Evolutionary conservation across 139 green algal species (phyloP), one percentile per base, ranked within the genome.

Genomic region (Picocystis salinarum): DNA sequence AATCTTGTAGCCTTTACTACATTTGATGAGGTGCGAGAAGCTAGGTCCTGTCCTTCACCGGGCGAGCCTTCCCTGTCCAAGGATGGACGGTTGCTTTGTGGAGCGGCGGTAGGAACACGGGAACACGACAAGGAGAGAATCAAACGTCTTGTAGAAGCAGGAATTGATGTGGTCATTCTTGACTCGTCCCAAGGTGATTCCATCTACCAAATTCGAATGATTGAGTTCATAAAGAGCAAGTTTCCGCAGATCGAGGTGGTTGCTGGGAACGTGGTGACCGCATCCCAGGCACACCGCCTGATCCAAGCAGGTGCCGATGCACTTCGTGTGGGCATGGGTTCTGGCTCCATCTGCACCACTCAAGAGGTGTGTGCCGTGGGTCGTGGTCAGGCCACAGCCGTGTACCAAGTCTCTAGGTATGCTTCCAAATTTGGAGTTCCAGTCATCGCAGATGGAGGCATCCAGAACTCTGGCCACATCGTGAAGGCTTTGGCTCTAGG

Each of bases 291-390:
- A 12, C 28, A 33, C 20, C 37, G 64, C 9, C 59, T 91, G 15
- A 82, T 88, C 40, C 70, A 91, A 49, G 84, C 76, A 3, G 84
- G 84, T 5, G 83, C 74, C 6, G 84, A 94, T 53, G 82, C 55
- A 2, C 71, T 95, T 42, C 77, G 84, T 19, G 79, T 95, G 23
- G 88, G 88, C 50, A 98, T 98, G 88, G 88, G 88, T 37, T 84
- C 66, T 4, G 88, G 88, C 28, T 92, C 77, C 56, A 98, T 98
- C 58, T 98, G 88, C 76, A 98, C 88, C 23, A 98, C 86, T 18
- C 86, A 94, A 61, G 84, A 93, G 70, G 84, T 97, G 36, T 98
- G 88, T 57, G 88, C 88, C 3, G 88, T 98, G 13, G 88, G 88
- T 1, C 63, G 88, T 5, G 88, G 87, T 3, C 87, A 98, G 61